Conservation (phyloP, 495 filamentous ascomycete species). For the Penicillium diatomitis region DNA sequence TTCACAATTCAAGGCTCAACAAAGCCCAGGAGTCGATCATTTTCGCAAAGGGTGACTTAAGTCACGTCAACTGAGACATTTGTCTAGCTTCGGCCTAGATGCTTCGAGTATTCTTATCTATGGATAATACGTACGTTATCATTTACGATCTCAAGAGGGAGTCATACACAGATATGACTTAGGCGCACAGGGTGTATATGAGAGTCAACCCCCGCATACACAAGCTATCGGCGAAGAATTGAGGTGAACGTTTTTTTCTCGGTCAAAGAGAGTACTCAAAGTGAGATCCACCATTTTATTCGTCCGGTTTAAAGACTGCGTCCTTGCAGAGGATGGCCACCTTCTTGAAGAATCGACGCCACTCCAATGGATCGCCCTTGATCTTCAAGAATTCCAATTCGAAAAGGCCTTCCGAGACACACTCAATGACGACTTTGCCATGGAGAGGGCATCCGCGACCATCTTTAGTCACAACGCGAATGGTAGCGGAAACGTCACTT, state of each 20-base stretch:
- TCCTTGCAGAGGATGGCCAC: constrained; percentile 77
- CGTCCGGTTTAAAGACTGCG: constrained; percentile 51
- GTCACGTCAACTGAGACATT: too few relatives aligned
- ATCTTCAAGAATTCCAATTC: constrained; percentile 90
- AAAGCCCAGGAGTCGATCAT: too few relatives aligned
- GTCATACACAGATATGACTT: too few relatives aligned
- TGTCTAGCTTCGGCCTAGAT: too few relatives aligned
- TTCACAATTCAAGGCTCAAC: too few relatives aligned
- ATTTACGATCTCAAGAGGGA: too few relatives aligned
- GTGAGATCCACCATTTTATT: constrained; percentile 5
- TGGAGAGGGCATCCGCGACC: constrained; percentile 68
- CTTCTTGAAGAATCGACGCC: constrained; percentile 95
- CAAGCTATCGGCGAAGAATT: background rate
- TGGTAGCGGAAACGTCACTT: constrained; percentile 46
- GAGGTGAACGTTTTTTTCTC: background rate
- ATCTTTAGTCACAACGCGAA: constrained; percentile 70
- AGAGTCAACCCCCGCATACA: too few relatives aligned
- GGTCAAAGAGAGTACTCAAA: background rate
- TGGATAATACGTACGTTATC: too few relatives aligned
- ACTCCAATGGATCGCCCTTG: constrained; percentile 94
- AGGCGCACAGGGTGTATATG: too few relatives aligned
- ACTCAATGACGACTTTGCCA: constrained; percentile 76
- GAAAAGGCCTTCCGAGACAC: constrained; percentile 52
- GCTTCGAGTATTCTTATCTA: too few relatives aligned
- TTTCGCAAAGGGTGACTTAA: too few relatives aligned